Evolutionary conservation across 139 green algal species (phyloP), one percentile per base, ranked within the genome.

Genomic region (Edaphochlamys debaryana): DNA sequence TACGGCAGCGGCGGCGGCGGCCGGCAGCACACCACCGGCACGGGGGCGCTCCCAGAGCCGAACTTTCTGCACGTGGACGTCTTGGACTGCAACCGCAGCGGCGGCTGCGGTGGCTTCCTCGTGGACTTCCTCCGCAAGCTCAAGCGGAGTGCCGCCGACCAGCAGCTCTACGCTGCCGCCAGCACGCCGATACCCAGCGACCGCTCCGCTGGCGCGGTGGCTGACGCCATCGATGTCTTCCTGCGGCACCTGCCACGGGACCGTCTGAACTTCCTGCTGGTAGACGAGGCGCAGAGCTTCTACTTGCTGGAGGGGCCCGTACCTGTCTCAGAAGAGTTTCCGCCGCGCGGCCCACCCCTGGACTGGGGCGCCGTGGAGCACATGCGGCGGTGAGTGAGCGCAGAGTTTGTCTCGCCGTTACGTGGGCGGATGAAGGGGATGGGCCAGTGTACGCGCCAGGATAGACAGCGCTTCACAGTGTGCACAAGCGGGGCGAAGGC

Each of bases 41-140:
- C 9, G 36, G 54, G 29, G 23, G 72, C 15, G n/a, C 34, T 79
- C 6, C 3, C 23, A 29, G 37, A 38, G 73, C 73, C 73, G 37
- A 80, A 69, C 73, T 80, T 80, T 37, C 38, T 80, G 56, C 37
- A 4, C 37, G 73, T n/a, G n/a, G n/a, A n/a, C n/a, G n/a, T n/a
- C n/a, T n/a, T n/a, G n/a, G n/a, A n/a, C n/a, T n/a, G n/a, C 27
- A 29, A 68, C 27, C 54, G 73, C 54, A 69, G 38, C 73, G 38
- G 54, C 29, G 73, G 73, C 37, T 23, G 2, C 27, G 54, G 29
- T 42, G 56, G 56, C 36, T 80, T 68, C 56, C 73, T 80, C 3
- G 20, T n/a, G n/a, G n/a, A n/a, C n/a, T n/a, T n/a, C n/a, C n/a
- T n/a, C n/a, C n/a, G n/a, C n/a, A n/a, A n/a, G 19, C 56, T 80